Evolutionary conservation across 345 rosid species (phyloP).

Genomic region (sweet orange (Citrus sinensis)): DNA sequence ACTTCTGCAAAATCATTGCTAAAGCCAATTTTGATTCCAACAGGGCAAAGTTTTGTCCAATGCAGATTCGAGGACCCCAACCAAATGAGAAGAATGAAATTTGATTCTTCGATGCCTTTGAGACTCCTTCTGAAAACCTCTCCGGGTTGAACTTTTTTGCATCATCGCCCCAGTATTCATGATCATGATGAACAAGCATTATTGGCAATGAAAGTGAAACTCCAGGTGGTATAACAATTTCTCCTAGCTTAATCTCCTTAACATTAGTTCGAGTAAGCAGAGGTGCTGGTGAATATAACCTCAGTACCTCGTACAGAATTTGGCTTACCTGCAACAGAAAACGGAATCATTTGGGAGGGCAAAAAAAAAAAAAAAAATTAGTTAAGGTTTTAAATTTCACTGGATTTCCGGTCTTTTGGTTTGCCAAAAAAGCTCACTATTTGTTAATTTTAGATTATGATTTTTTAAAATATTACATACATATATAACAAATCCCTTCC

Average conservation of each 20-base stretch:
- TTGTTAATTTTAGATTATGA: no score
- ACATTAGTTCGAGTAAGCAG: background rate
- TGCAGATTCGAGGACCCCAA: constrained; percentile 48
- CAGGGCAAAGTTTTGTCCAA: constrained; percentile 50
- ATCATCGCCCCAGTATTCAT: constrained; percentile 23
- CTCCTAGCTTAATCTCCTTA: constrained; percentile 16
- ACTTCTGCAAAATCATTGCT: constrained; percentile 40
- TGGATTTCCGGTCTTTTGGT: no score
- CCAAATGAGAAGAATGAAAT: constrained; percentile 46
- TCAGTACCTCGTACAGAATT: constrained; percentile 18
- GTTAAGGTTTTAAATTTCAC: no score
- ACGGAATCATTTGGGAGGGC: no score
- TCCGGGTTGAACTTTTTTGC: constrained; percentile 21
- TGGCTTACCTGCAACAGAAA: background rate
- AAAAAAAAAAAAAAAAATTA: no score
- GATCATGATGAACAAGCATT: constrained; percentile 21
- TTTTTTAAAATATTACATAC: no score
- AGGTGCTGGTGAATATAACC: constrained; percentile 20
- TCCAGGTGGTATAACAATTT: constrained; percentile 13
- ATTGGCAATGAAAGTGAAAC: background rate
- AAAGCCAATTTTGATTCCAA: constrained; percentile 44
- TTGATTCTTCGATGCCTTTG: constrained; percentile 36
- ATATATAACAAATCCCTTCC: no score
- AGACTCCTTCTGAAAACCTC: constrained; percentile 28
- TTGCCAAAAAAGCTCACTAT: no score